phyloP scores from a whole-genome alignment of 2,329 filamentous ascomycete genomes.

The Penicillium vulpinum region DNA sequence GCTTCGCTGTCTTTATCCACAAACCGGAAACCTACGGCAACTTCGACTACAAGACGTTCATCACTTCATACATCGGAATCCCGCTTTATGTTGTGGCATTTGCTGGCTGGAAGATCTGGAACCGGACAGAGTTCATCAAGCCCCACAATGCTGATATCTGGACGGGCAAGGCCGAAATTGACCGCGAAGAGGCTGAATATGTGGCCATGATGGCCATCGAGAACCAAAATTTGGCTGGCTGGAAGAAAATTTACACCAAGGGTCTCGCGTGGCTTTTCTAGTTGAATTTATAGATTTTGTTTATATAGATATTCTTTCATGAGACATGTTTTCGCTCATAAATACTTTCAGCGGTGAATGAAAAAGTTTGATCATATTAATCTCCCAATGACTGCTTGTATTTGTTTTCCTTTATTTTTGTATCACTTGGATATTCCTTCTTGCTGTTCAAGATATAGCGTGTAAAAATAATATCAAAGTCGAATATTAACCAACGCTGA shows the following conservation, averaged over 20 bases:
- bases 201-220: conserved; percentile 3
- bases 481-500: no score
- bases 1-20: conserved; percentile 67
- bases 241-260: conserved; percentile 8
- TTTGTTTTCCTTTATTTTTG: neutral
- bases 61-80: conserved; percentile 73
- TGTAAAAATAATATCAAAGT: neutral
- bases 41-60: conserved; percentile 71
- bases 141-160: conserved; percentile 65
- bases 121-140: conserved; percentile 55
- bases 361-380: neutral
- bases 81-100: conserved; percentile 69
- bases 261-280: conserved; percentile 8
- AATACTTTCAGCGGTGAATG: neutral
- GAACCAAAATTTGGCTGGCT: conserved; percentile 7
- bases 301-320: neutral
- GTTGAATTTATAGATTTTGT: neutral
- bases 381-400: neutral
- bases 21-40: conserved; percentile 44
- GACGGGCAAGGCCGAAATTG: conserved; percentile 69
- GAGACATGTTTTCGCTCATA: neutral
- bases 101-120: conserved; percentile 63
- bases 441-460: neutral
- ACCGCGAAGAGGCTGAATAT: conserved; percentile 58
- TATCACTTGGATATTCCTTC: neutral